Conservation (phyloP, 257 asterid species). For the Nyctanthes arbortristis region DNA sequence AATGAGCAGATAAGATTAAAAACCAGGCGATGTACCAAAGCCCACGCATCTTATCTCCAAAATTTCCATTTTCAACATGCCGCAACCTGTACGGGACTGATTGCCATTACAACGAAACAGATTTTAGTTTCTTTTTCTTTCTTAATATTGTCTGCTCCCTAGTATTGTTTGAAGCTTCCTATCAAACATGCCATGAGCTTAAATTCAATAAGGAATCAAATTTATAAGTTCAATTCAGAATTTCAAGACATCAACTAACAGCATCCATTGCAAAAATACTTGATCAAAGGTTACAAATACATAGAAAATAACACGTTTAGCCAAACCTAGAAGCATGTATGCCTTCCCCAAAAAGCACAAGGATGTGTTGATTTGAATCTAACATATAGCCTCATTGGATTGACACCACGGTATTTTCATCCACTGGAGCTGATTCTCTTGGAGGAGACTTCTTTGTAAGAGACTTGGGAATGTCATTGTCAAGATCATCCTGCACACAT, state of each 20-base stretch:
- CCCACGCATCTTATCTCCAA: constrained; percentile 16
- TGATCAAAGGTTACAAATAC: background rate
- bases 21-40: constrained; percentile 3
- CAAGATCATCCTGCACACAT: constrained; percentile 73
- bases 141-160: background rate
- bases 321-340: background rate
- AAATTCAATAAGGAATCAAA: constrained; percentile 17
- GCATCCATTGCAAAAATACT: background rate
- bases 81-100: background rate
- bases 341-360: background rate
- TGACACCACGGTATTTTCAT: constrained; percentile 44
- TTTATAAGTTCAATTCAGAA: constrained; percentile 19
- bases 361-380: background rate
- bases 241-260: constrained; percentile 2
- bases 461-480: constrained; percentile 68
- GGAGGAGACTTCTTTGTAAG: constrained; percentile 53
- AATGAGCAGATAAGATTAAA: constrained; percentile 8
- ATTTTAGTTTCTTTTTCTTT: background rate
- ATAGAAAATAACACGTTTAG: background rate
- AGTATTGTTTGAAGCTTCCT: no score
- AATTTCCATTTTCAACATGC: background rate
- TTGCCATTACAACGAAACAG: background rate
- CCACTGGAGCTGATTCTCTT: constrained; percentile 45
- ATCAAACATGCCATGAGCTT: background rate
- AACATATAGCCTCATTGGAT: constrained; percentile 41